phyloP scores from a whole-genome alignment of 345 rosid species.

The Aurinia saxatilis region DNA sequence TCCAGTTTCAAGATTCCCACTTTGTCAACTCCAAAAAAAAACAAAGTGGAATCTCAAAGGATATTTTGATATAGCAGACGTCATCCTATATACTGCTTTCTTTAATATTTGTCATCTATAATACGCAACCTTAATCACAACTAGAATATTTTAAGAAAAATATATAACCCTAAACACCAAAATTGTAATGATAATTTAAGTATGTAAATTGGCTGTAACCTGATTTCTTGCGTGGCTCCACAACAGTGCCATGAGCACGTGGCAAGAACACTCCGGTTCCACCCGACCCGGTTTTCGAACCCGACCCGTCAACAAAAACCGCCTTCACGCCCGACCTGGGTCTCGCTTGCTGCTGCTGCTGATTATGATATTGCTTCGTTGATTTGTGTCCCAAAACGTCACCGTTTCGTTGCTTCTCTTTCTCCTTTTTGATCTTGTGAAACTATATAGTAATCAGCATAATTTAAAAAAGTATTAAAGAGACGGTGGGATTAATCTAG shows the following conservation, averaged over 20 bases:
- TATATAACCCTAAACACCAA: background rate
- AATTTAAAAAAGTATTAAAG: background rate
- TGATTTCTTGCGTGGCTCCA: slow-evolving; percentile 51
- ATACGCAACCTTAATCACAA: slow-evolving; percentile 9
- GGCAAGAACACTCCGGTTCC: slow-evolving; percentile 98
- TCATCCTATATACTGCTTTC: slow-evolving; percentile 9
- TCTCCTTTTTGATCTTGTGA: slow-evolving; percentile 35
- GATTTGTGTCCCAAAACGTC: slow-evolving; percentile 25
- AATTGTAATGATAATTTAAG: too few species aligned
- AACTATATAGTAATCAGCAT: slow-evolving; percentile 27
- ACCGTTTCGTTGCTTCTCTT: slow-evolving; percentile 30
- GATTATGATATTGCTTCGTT: too few species aligned
- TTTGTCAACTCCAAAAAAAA: slow-evolving; percentile 11
- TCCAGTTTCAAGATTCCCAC: slow-evolving; percentile 15
- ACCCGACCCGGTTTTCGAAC: slow-evolving; percentile 41
- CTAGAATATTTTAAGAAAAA: background rate
- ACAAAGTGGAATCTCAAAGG: slow-evolving; percentile 19
- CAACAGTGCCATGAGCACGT: slow-evolving; percentile 30
- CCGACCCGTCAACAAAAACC: slow-evolving; percentile 49
- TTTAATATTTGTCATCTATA: background rate
- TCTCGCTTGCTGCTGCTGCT: slow-evolving; percentile 19
- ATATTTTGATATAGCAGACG: background rate
- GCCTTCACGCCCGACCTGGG: slow-evolving; percentile 48
- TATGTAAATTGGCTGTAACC: too few species aligned
- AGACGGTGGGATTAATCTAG: background rate